A percentile compares a stretch with the other conserved stretches of the same genome.
These are phyloP conservation scores for Candida bentonensis DNA, from an alignment of 805 yeast genomes.

Conservation along the genomic window DNA sequence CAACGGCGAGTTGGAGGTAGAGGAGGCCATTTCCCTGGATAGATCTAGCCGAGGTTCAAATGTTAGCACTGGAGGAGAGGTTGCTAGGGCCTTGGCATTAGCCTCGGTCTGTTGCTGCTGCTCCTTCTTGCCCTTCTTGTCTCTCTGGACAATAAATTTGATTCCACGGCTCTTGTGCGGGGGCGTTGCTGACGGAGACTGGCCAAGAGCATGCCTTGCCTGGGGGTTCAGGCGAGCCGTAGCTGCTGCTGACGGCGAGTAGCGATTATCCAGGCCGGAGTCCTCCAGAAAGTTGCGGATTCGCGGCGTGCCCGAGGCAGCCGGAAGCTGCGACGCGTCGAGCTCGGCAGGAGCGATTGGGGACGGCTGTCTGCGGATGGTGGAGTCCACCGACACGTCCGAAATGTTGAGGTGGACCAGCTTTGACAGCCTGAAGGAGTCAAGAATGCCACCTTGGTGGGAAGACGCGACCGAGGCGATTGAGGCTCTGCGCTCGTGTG, in stretches of 20 bases:
- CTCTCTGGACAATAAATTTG: background rate
- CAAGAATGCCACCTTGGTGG: constrained; percentile 13
- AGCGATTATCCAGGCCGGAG: background rate
- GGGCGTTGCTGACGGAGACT: background rate
- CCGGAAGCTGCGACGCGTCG: too few species aligned
- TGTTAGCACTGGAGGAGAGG: background rate
- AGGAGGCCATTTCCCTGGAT: too few species aligned
- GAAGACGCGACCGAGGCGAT: constrained; percentile 6
- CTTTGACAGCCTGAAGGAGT: constrained; percentile 12
- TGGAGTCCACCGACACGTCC: constrained; percentile 1
- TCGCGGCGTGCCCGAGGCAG: background rate
- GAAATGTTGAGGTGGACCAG: constrained; percentile 7
- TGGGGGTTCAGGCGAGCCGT: too few species aligned
- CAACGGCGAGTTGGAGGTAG: too few species aligned
- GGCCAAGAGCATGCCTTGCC: background rate
- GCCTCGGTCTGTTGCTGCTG: background rate
- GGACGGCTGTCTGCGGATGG: background rate
- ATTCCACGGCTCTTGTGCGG: background rate
- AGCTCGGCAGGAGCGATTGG: background rate
- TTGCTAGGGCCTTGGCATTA: background rate
- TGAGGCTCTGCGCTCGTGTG: background rate
- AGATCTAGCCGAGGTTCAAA: background rate
- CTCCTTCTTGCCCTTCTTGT: background rate
- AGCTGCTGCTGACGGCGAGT: background rate
- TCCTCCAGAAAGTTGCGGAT: background rate